Base-by-base conservation (phyloP, 2,329 filamentous ascomycete genomes). In the Plenodomus biglobosus region DNA sequence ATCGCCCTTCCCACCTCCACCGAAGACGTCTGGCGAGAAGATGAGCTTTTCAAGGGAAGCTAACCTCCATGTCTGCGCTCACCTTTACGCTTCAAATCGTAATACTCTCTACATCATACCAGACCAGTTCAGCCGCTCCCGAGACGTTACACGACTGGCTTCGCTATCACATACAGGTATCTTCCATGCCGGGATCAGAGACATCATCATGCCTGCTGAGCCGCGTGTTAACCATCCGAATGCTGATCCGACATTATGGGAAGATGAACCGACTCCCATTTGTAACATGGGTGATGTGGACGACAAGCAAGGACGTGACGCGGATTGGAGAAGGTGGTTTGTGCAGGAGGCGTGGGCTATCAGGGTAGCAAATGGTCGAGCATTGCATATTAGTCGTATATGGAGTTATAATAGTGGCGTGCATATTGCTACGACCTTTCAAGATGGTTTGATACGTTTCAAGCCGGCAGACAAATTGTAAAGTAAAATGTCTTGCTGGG, bases 11-110 rank as follows among this genome's bases (percentile, higher is more conserved):
- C 61, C 60, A 13, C 58, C 57, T 1, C 20, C 3, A 7, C 34
- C 44, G 8, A 43, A 41, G 1, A 24, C 22, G 6, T 20, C 37
- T n/a, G 17, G 13, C 3, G 34, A 24, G 1, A 39, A 49, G 10
- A 13, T 44, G 3, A 32, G 41, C 1, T 30, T 62, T 4, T 61
- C 60, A 2, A 24, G 56, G 35, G 61, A 59, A 24, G 61, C 79
- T 24, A 84, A 84, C 53, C 63, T 84, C 16, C 80, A 83, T 53
- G 76, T 80, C 1, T 81, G 78, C 55, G 80, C 79, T 2, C 81
- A 84, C 62, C 69, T 83, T 37, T 84, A 82, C 57, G 77, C 80
- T 0, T 79, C 77, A 27, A 81, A 83, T 55, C 75, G 77, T 19
- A 83, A 83, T 47, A 78, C 77, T 16, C 65, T 83, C 11, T 77